Conservation (phyloP, 352 stramenopile species). For the Phytophthora niederhauseri region DNA sequence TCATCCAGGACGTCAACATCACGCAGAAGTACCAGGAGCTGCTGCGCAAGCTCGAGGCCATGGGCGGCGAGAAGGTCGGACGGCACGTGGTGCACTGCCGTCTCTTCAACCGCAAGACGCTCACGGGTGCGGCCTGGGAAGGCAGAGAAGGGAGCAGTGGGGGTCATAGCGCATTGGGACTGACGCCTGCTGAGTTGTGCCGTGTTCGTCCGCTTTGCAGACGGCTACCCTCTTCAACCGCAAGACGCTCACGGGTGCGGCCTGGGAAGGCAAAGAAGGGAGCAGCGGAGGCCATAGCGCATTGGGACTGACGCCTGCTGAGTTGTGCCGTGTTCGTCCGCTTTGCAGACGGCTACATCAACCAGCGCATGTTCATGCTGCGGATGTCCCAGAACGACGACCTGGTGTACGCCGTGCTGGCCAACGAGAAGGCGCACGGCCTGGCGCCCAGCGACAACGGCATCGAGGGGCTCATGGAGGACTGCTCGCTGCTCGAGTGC, state of each 20-base stretch:
- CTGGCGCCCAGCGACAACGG: conserved; percentile 70
- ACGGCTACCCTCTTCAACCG: conserved; percentile 86
- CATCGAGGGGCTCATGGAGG: conserved; percentile 70
- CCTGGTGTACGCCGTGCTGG: conserved; percentile 83
- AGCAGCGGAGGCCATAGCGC: no score
- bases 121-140: conserved; percentile 45
- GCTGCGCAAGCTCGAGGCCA: conserved; percentile 82
- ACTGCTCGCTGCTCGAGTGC: conserved; percentile 84
- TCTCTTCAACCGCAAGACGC: conserved; percentile 87
- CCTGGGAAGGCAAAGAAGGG: no score
- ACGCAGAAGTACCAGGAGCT: conserved; percentile 89
- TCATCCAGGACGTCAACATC: conserved; percentile 81
- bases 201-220: conserved; percentile 31
- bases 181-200: neutral
- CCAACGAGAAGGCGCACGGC: conserved; percentile 76
- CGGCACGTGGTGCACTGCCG: conserved; percentile 86
- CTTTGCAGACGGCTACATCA: conserved; percentile 76
- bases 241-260: conserved; percentile 71
- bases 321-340: neutral
- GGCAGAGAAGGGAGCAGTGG: no score
- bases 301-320: neutral
- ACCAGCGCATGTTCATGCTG: conserved; percentile 92
- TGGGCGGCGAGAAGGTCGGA: conserved; percentile 80
- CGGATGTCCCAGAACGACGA: conserved; percentile 91
- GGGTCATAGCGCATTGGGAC: no score